Evolutionary conservation across 306 rosid genomes (phyloP), one percentile per base, ranked within the genome.

Genomic region (Malus asiatica): DNA sequence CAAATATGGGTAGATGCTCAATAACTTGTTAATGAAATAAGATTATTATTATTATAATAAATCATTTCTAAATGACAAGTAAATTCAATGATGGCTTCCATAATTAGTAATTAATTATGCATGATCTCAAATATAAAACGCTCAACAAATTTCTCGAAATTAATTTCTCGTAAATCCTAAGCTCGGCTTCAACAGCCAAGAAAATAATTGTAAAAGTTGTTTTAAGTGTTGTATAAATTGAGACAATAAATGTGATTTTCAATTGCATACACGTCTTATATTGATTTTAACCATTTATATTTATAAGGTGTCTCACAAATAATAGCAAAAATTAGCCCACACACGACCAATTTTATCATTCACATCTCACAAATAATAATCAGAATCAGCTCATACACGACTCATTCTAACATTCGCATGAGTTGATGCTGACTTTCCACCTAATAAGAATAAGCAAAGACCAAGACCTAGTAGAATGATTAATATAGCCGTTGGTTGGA

Each of bases 391-490:
- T 16, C 20, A 51, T 51, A 2, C 55, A 51, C 8, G 7, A 51
- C 8, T 15, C 8, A 51, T 51, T 51, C 0, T 48, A 48, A 18
- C 18, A 15, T 48, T 16, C 2, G 8, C 3, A 6, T 16, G 20
- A 51, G 8, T 20, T 15, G 6, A 15, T 51, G 1, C 8, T 27
- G 0, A 25, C 15, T 22, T 20, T 58, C 4, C 22, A 58, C 14
- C 27, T 22, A 58, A 20, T 9, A 10, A 75, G 76, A 29, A 61
- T 67, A 29, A 66, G 66, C 70, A 64, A 52, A 60, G 85, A 53
- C 38, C 66, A 86, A 86, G 90, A 77, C 81, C 78, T 38, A 46
- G 76, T 62, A 85, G 87, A 88, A 86, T 86, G 83, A 88, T 88
- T 86, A 81, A 88, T 83, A 59, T 78, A 68, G 58, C 75, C 73